A percentile compares a stretch with the other conserved stretches of the same genome.
These are phyloP conservation scores for Rutstroemia sp. DNA, from an alignment of 2,329 filamentous ascomycete species.

Conservation along the genomic window DNA sequence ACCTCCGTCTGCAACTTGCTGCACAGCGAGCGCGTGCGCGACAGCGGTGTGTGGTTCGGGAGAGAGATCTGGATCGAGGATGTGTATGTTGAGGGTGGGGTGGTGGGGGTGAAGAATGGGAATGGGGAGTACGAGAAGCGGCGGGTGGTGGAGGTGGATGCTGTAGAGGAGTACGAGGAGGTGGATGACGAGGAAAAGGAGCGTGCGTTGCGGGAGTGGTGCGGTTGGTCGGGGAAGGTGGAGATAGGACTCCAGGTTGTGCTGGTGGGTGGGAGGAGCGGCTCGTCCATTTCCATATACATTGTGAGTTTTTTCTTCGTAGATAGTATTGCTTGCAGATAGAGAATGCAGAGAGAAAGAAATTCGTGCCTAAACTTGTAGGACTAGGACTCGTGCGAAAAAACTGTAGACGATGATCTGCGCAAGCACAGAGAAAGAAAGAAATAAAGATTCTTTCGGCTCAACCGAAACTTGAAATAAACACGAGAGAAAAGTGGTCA, in stretches of 20 bases:
- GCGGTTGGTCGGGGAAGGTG: neutral
- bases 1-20: constrained; percentile 5
- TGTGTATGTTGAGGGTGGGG: neutral
- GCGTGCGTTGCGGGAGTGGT: neutral
- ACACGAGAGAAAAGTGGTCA: neutral
- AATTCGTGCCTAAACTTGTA: too few relatives aligned
- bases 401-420: neutral
- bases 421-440: neutral
- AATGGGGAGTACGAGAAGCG: neutral
- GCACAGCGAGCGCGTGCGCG: constrained; percentile 4
- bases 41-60: neutral
- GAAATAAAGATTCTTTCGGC: neutral
- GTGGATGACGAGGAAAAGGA: neutral
- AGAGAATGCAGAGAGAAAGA: neutral
- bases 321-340: neutral
- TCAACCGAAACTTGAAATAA: neutral
- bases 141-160: neutral
- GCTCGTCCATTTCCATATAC: constrained; percentile 4
- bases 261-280: constrained; percentile 1
- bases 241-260: neutral
- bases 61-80: neutral
- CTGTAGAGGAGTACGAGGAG: neutral
- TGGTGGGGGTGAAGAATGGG: neutral
- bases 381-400: neutral
- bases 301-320: neutral